Evolutionary conservation across 176 grass and related monocot genomes (phyloP), one percentile per base, ranked within the genome.

Genomic region (Stipa capillata): DNA sequence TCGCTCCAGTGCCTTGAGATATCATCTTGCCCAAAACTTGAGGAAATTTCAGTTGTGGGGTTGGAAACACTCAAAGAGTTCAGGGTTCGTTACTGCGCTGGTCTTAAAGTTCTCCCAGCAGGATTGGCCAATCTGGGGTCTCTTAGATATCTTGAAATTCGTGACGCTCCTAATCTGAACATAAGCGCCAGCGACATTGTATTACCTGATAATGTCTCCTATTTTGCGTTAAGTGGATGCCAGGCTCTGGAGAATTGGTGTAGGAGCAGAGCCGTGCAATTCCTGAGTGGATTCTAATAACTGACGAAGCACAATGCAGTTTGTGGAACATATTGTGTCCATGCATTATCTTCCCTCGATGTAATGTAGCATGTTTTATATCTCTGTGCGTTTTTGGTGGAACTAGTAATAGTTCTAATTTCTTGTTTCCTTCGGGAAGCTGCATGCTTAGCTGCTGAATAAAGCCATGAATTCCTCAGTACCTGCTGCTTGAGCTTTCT

Each of bases 31-130:
- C 7, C 25, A 59, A 23, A 83, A 62, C 67, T 83, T 36, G 2
- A 24, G 7, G 8, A 40, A 6, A 33, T 83, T 60, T 70, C 80
- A 8, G 34, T 28, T 52, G 34, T 3, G 20, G 67, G 29, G 0
- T 24, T 82, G 79, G 66, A 64, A 59, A 12, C 51, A 47, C 49
- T 82, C 49, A 62, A 82, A 45, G 79, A 82, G 3, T 73, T 82
- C 8, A 69, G 37, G 66, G n/a, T 82, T 60, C 47, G 37, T 47
- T 25, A 56, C 42, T 73, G 51, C 50, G 9, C 8, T 31, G 13
- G 7, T 6, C 79, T 82, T 15, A 18, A 72, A 82, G 23, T 10
- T 33, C 52, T 82, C 8, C 79, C 79, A 24, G 34, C 24, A 68
- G 77, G 77, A 27, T 69, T 65, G 42, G 9, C 4, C 8, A 13